phyloP scores from a whole-genome alignment of 768 basidiomycete genomes.

The Coprinopsis sp. region DNA sequence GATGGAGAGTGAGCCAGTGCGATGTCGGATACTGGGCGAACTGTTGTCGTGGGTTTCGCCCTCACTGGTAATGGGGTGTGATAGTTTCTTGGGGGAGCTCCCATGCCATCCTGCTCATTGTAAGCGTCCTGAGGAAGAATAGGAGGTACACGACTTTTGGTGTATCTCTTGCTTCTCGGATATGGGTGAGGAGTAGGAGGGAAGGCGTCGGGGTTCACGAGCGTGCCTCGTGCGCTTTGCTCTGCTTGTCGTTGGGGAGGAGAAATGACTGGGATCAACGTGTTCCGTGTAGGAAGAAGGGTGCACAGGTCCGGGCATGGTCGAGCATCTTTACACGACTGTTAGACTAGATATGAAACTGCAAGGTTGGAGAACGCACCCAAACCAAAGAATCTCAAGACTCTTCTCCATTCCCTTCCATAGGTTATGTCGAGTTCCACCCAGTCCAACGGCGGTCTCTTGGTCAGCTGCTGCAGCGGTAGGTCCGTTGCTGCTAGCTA shows the following conservation, averaged over 20 bases:
- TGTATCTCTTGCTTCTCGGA: constrained; percentile 54
- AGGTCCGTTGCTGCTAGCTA: constrained; percentile 13
- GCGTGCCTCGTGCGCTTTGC: constrained; percentile 4
- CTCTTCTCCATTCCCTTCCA: constrained; percentile 92
- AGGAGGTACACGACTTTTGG: constrained; percentile 76
- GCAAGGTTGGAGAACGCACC: no score
- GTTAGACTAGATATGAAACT: no score
- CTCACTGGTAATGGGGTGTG: constrained; percentile 28
- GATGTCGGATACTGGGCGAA: constrained; percentile 75
- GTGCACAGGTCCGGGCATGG: constrained; percentile 61
- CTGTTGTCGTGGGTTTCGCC: constrained; percentile 63
- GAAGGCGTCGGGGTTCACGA: constrained; percentile 36
- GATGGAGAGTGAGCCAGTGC: constrained; percentile 73
- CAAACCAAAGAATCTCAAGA: constrained; percentile 82
- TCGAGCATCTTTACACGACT: constrained; percentile 64
- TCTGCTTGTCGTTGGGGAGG: constrained; percentile 20
- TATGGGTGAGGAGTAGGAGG: constrained; percentile 34
- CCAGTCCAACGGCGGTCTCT: constrained; percentile 66
- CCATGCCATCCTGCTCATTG: constrained; percentile 78
- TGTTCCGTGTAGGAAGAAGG: constrained; percentile 58
- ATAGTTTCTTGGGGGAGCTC: constrained; percentile 78
- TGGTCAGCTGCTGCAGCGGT: constrained; percentile 15
- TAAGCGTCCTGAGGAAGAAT: constrained; percentile 76
- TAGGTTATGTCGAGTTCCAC: constrained; percentile 77
- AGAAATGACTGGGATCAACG: constrained; percentile 62